These are phyloP conservation scores for Grigorovia transvaalensis DNA, from an alignment of 805 yeast genomes.

Conservation along the genomic window DNA sequence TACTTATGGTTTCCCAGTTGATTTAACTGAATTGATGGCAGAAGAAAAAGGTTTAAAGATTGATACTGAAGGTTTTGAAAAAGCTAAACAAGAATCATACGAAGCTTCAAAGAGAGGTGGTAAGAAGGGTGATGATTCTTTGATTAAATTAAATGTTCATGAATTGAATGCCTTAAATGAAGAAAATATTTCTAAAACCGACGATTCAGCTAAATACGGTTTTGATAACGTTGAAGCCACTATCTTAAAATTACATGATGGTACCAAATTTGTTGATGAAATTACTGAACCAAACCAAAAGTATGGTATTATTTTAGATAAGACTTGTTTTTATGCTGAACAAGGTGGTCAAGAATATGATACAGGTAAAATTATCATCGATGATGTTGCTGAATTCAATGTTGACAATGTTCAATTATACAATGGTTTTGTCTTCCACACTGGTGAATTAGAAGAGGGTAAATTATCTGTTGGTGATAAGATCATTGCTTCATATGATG, in stretches of 20 bases:
- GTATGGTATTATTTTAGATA: conserved; percentile 74
- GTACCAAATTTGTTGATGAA: conserved; percentile 47
- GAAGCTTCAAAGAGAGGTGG: conserved; percentile 93
- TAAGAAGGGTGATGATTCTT: conserved; percentile 42
- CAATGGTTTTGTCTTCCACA: conserved; percentile 92
- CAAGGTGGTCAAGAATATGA: conserved; percentile 99
- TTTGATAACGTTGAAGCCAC: conserved; percentile 57
- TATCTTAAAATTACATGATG: conserved; percentile 62
- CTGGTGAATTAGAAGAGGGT: conserved; percentile 80
- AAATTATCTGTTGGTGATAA: conserved; percentile 52
- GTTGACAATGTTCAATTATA: conserved; percentile 88
- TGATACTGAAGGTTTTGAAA: conserved; percentile 86
- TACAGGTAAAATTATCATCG: conserved; percentile 84
- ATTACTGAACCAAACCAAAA: conserved; percentile 40
- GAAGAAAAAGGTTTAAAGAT: conserved; percentile 92
- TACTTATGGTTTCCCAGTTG: conserved; percentile 98
- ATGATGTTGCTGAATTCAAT: conserved; percentile 76
- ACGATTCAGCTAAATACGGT: conserved; percentile 73
- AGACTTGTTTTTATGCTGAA: conserved; percentile 94
- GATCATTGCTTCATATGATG: conserved; percentile 83
- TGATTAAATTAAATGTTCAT: conserved; percentile 85
- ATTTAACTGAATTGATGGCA: conserved; percentile 95
- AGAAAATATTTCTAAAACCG: conserved; percentile 60
- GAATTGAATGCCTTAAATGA: conserved; percentile 61
- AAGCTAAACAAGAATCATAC: conserved; percentile 76